phyloP scores from a whole-genome alignment of 768 basidiomycete species.

The Naganishia onofrii region DNA sequence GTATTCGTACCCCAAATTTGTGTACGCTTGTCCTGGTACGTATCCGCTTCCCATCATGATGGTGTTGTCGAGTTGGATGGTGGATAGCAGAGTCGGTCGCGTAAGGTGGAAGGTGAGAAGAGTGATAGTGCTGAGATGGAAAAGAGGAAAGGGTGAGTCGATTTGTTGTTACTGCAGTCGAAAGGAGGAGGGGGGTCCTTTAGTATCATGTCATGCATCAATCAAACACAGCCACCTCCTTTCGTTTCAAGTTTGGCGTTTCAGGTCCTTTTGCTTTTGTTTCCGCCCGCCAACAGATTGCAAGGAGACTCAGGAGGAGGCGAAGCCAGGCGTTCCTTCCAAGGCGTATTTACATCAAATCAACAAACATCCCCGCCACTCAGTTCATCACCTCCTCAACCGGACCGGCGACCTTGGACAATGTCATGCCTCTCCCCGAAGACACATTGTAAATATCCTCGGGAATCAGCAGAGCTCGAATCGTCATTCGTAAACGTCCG shows the following conservation, averaged over 20 bases:
- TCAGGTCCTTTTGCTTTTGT: neutral
- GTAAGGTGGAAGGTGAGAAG: too few relatives aligned
- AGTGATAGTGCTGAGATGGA: too few relatives aligned
- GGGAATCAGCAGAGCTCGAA: neutral
- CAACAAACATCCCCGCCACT: neutral
- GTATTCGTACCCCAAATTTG: slow-evolving; percentile 26
- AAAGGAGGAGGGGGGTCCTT: too few relatives aligned
- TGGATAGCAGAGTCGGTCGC: too few relatives aligned
- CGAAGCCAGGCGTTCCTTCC: neutral
- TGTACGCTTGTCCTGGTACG: slow-evolving; percentile 17
- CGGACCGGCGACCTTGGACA: neutral
- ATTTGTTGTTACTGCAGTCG: too few relatives aligned
- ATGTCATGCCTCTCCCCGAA: neutral
- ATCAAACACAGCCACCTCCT: neutral
- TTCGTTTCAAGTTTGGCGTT: slow-evolving; percentile 1
- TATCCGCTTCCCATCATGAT: neutral
- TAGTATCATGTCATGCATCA: neutral
- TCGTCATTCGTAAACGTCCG: neutral
- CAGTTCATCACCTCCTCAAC: neutral
- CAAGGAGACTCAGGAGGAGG: neutral
- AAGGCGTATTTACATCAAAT: neutral
- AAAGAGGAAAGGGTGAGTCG: too few relatives aligned
- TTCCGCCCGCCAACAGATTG: neutral
- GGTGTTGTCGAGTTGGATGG: too few relatives aligned
- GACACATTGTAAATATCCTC: too few relatives aligned